Percentiles rank a stretch among this genome's conserved stretches.
phyloP scores from a whole-genome alignment of 169 alveolate genomes.

The Plasmodium inui region DNA sequence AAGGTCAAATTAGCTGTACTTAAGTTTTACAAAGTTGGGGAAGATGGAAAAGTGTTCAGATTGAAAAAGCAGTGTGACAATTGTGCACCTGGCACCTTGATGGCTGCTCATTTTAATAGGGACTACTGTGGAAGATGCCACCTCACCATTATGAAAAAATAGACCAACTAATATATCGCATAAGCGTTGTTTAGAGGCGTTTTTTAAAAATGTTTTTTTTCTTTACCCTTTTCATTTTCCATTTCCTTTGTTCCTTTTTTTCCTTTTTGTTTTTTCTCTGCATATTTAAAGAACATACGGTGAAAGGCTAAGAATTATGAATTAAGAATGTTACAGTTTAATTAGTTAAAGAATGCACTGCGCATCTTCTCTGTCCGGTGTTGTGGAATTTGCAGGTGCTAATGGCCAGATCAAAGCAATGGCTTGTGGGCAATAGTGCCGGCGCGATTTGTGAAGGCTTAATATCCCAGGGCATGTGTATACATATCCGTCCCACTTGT shows the following conservation, averaged over 20 bases:
- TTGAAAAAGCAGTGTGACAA: constrained; percentile 96
- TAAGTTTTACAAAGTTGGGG: constrained; percentile 97
- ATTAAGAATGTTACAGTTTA: constrained; percentile 36
- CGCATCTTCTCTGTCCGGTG: neutral
- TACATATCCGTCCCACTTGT: neutral
- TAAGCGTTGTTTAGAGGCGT: neutral
- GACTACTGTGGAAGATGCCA: constrained; percentile 98
- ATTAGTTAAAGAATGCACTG: neutral
- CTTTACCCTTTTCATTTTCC: neutral
- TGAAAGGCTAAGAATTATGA: constrained; percentile 22
- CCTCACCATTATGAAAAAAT: constrained; percentile 89
- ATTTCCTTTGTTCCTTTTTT: neutral
- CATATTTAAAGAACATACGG: neutral
- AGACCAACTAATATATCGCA: constrained; percentile 12
- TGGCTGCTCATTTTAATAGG: constrained; percentile 99
- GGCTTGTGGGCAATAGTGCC: neutral
- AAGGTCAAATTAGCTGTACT: constrained; percentile 97
- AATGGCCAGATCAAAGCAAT: neutral
- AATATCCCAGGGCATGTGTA: neutral
- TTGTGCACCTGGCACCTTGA: constrained; percentile 98
- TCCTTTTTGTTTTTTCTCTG: neutral
- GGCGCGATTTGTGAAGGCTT: neutral
- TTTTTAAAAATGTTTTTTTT: neutral
- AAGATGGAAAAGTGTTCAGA: constrained; percentile 94
- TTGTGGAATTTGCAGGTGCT: neutral